Conservation (phyloP, 2,329 filamentous ascomycete genomes). For the Fusarium goolgardi region DNA sequence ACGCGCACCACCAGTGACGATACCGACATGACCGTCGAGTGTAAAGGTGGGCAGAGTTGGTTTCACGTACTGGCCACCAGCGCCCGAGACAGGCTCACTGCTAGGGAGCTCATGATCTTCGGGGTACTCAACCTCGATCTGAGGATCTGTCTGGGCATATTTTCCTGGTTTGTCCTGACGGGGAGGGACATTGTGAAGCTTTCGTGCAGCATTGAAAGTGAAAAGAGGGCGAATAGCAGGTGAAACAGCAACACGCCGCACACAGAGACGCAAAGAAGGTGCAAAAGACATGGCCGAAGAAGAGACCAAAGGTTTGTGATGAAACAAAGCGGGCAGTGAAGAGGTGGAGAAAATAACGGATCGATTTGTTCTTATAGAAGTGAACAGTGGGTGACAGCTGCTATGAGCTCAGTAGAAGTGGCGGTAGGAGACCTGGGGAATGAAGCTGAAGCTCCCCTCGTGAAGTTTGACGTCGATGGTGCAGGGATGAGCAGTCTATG, state of each 20-base stretch:
- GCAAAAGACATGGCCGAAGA: constrained; percentile 38
- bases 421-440: constrained; percentile 25
- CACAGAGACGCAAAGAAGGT: constrained; percentile 47
- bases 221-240: constrained; percentile 41
- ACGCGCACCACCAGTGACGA: constrained; percentile 91
- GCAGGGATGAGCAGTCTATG: constrained; percentile 30
- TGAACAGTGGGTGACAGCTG: constrained; percentile 20
- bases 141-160: constrained; percentile 83
- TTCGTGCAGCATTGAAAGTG: constrained; percentile 43
- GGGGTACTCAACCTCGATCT: constrained; percentile 82
- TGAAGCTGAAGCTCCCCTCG: constrained; percentile 29
- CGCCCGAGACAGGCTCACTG: constrained; percentile 76
- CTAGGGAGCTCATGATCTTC: constrained; percentile 78
- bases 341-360: neutral
- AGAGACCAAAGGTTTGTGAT: constrained; percentile 4
- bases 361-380: constrained; percentile 23
- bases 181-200: constrained; percentile 50
- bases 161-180: constrained; percentile 65
- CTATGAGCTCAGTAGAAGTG: constrained; percentile 22
- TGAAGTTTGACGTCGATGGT: constrained; percentile 37
- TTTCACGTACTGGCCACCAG: constrained; percentile 84
- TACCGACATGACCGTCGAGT: constrained; percentile 81
- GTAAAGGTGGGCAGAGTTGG: constrained; percentile 88
- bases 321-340: neutral
- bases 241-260: constrained; percentile 43